A percentile compares a stretch with the other conserved stretches of the same genome.
These are phyloP conservation scores for Rhytidiadelphus loreus DNA, from an alignment of 225 moss, liverwort and hornwort species.

Conservation along the genomic window DNA sequence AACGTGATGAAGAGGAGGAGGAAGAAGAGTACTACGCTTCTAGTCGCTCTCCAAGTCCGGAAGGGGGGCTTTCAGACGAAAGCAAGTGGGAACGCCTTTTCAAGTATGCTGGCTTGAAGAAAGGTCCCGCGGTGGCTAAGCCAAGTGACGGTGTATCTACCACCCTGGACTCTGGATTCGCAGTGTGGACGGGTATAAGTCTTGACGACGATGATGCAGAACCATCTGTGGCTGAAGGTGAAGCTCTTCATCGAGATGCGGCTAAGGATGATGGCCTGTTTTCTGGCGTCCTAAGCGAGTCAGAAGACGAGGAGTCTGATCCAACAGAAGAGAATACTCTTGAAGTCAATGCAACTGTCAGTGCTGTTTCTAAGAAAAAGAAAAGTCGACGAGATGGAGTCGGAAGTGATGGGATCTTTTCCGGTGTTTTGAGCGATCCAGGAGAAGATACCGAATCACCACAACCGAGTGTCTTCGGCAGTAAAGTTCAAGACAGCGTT, in stretches of 20 bases:
- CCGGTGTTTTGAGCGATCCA: slow-evolving; percentile 13
- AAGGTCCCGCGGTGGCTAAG: not conserved
- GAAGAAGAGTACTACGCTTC: slow-evolving; percentile 24
- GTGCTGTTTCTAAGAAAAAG: not conserved
- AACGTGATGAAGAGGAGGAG: not conserved
- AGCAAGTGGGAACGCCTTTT: slow-evolving; percentile 40
- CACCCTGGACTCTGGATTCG: not conserved
- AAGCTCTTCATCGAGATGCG: not conserved
- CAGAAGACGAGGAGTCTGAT: slow-evolving; percentile 5
- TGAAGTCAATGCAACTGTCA: not conserved
- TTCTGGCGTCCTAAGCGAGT: slow-evolving; percentile 25
- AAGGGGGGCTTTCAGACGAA: slow-evolving; percentile 25
- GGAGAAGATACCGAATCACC: not conserved
- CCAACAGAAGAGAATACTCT: not conserved
- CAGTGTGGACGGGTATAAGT: slow-evolving; percentile 24
- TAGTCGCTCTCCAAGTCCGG: slow-evolving; percentile 45
- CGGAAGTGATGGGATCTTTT: slow-evolving; percentile 8
- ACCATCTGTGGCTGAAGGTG: not conserved
- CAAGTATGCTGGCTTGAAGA: slow-evolving; percentile 25
- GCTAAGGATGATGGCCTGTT: slow-evolving; percentile 1
- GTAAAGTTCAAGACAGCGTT: not conserved
- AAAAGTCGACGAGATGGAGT: not conserved
- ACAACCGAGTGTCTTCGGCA: not conserved
- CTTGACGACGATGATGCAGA: slow-evolving; percentile 24
- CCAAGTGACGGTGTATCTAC: not conserved